These are phyloP conservation scores for Chytridium lagenaria DNA, from an alignment of 371 early-diverging fungal genomes.

Conservation along the genomic window DNA sequence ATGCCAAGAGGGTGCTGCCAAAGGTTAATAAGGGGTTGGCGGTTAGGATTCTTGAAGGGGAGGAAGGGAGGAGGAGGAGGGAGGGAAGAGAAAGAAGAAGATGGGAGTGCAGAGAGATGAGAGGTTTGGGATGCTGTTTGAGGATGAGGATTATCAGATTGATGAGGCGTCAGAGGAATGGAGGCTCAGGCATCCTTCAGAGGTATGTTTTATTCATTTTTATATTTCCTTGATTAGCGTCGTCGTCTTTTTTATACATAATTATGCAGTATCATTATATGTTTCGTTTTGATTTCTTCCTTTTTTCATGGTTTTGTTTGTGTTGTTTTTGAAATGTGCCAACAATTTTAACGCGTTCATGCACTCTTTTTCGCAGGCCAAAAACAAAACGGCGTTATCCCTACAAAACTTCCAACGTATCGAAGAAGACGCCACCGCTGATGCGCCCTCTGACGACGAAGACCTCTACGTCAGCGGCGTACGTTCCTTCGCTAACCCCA, in stretches of 20 bases:
- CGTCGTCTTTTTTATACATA: not conserved
- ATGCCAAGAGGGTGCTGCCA: constrained; percentile 83
- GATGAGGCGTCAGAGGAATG: constrained; percentile 87
- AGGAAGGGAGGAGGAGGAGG: constrained; percentile 49
- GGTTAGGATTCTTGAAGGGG: constrained; percentile 65
- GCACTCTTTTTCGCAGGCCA: not conserved
- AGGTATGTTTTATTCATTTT: no score
- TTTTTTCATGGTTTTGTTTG: no score
- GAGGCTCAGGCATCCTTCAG: constrained; percentile 81
- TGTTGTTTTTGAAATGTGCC: no score
- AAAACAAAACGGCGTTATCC: not conserved
- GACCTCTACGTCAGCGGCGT: constrained; percentile 8
- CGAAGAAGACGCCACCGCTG: constrained; percentile 8
- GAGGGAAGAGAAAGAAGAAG: constrained; percentile 56
- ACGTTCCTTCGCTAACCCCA: constrained; percentile 10
- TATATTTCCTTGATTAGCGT: no score
- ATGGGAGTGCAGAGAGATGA: constrained; percentile 73
- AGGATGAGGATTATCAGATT: constrained; percentile 91
- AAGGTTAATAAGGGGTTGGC: constrained; percentile 90
- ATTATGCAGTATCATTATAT: no score
- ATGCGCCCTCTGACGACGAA: constrained; percentile 18
- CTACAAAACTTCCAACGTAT: constrained; percentile 30
- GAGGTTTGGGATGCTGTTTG: constrained; percentile 90
- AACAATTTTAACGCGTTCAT: no score
- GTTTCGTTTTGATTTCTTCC: no score